Percentiles rank a stretch among this genome's conserved stretches.
Evolutionary conservation across 441 rosid genomes (phyloP).

Genomic region (Populus hybrid): DNA sequence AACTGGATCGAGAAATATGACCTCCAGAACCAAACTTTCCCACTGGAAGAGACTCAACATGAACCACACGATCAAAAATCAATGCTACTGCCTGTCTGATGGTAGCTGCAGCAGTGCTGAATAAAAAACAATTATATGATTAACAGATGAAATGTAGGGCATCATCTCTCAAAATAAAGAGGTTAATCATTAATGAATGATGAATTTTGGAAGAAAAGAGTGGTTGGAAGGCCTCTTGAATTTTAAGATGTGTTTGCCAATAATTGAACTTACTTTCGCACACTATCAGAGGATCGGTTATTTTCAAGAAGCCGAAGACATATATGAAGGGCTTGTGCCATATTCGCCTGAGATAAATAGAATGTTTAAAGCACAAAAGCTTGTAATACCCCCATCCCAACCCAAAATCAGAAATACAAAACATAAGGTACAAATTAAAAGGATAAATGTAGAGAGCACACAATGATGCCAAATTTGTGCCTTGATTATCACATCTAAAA

Average conservation of each 20-base stretch:
- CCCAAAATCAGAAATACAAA: neutral
- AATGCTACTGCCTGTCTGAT: constrained; percentile 99
- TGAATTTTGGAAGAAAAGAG: neutral
- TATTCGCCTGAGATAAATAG: constrained; percentile 62
- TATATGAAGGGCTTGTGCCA: constrained; percentile 87
- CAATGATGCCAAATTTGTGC: neutral
- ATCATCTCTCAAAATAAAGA: constrained; percentile 12
- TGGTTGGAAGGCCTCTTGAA: constrained; percentile 11
- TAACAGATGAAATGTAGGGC: constrained; percentile 13
- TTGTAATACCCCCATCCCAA: neutral
- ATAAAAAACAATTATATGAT: constrained; percentile 24
- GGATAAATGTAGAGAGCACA: neutral
- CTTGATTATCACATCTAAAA: neutral
- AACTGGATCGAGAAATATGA: constrained; percentile 66
- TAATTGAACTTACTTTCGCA: constrained; percentile 72
- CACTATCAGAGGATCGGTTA: constrained; percentile 79
- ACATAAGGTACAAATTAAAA: neutral
- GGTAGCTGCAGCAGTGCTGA: constrained; percentile 99
- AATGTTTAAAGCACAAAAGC: constrained; percentile 23
- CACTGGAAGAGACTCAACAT: constrained; percentile 80
- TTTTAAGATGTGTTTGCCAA: constrained; percentile 12
- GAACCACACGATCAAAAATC: constrained; percentile 84
- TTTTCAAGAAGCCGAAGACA: constrained; percentile 97
- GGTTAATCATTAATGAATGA: neutral
- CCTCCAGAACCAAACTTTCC: constrained; percentile 67